Base-by-base conservation (phyloP, 176 grass and related monocot genomes). In the Musa acuminata region DNA sequence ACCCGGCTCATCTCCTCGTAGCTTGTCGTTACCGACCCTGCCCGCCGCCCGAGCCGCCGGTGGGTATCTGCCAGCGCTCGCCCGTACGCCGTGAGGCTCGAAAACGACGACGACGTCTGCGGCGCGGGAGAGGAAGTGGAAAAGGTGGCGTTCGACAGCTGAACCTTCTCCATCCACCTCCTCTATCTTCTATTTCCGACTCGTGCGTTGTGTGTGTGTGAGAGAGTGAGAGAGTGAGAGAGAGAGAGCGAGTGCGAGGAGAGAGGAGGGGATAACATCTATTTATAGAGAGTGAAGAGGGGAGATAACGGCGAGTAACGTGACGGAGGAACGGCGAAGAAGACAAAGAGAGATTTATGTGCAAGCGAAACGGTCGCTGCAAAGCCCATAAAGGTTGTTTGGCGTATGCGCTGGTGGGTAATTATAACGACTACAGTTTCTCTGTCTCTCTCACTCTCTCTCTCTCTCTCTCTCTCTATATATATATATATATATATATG, bases 1-100 rank as follows among this genome's bases (percentile, higher is more conserved):
- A 93, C 77, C 77, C 87, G 87, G 84, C 64, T 98, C 78, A 87
- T 72, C 88, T 98, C 95, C 95, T 98, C 86, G 59, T 84, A 79
- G 35, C 87, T 85, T 60, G 95, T 93, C 67, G 87, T 91, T 25
- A 87, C 92, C 55, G 89, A 87, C 77, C 81, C 84, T 66, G 85
- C 90, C 29, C 90, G 79, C 74, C 84, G 29, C 29, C 74, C 69
- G 69, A 98, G 79, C 77, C 94, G 55, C 52, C 78, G 84, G 55
- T 82, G 90, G 25, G 88, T 82, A 84, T 93, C 87, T 51, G 75
- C 76, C 63, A 98, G 73, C 9, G 86, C 91, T 12, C 75, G 73
- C 16, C 84, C 79, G 72, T 94, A 94, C 7, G 82, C 81, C 29
- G 78, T 67, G 49, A 87, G 9, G 80, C 91, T 94, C 52, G 91